Evolutionary conservation across 768 basidiomycete species (phyloP).

Genomic region (Chlorophyllum brunneum): DNA sequence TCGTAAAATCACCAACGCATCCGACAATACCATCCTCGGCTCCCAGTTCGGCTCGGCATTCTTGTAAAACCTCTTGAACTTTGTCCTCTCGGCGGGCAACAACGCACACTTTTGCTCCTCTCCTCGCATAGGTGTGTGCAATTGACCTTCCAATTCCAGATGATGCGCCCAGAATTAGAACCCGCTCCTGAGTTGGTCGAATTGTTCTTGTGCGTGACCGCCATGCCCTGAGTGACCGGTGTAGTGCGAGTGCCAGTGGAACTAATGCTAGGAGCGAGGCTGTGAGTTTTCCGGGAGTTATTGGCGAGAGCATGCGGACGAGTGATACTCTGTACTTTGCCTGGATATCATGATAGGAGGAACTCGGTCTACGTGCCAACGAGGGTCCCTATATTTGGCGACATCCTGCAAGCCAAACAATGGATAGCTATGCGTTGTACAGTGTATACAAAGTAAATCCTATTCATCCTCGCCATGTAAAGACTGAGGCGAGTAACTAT

Average conservation of each 20-base stretch:
- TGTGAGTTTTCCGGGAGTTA: neutral
- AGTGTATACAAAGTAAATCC: no score
- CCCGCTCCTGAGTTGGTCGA: conserved; percentile 53
- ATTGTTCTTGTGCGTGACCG: conserved; percentile 32
- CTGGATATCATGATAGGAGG: no score
- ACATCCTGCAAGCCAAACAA: no score
- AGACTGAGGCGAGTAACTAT: no score
- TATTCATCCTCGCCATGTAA: no score
- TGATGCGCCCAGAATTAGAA: conserved; percentile 79
- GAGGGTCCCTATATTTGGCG: no score
- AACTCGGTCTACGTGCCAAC: no score
- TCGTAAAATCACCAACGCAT: conserved; percentile 59
- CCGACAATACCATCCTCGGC: conserved; percentile 38
- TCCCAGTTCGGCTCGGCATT: conserved; percentile 39
- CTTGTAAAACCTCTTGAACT: conserved; percentile 54
- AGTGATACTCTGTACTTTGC: no score
- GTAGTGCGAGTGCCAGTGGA: conserved; percentile 21
- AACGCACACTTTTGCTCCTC: conserved; percentile 75
- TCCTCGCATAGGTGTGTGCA: conserved; percentile 63
- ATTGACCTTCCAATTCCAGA: conserved; percentile 77
- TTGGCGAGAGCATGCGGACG: no score
- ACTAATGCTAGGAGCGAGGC: conserved; percentile 19
- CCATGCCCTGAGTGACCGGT: conserved; percentile 16
- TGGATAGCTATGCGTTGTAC: no score
- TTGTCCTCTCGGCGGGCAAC: conserved; percentile 60